Base-by-base conservation (phyloP, 73 alveolate species). In the Diophrys sp. region DNA sequence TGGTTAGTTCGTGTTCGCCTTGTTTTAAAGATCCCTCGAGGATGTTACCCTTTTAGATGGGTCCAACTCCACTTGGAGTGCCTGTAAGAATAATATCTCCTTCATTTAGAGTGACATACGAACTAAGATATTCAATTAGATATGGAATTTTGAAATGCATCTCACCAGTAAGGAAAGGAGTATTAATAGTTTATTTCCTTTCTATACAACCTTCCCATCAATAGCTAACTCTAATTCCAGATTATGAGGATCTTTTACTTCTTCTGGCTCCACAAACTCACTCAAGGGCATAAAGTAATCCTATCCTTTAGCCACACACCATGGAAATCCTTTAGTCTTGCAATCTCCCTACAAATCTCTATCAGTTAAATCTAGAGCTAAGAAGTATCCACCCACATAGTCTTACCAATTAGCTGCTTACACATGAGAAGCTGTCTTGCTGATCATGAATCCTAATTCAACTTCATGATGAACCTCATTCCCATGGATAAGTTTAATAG, bases 51-150 rank as follows among this genome's bases (percentile, higher is more conserved):
- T 74, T 66, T 1, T 33, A 24, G 28, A 74, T 29, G 27, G 81
- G 81, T 31, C 81, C 81, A 24, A 74, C 73, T 33, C 81, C 81
- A 2, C 31, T 91, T 0, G 98, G 97, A 33, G 97, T 94, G 0
- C 97, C 98, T 2, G 98, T 94, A 71, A 91, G 67, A 2, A 94
- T 28, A 73, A 94, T 67, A 56, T 94, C 98, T 23, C 98, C 98
- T 30, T 87, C 93, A 44, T 86, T 88, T 25, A 94, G 72, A 24
- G 98, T 94, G 91, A 91, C 74, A 32, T 83, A 89, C 30, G 70
- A 14, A 53, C 89, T 77, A 23, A 92, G 79, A 73, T 89, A 94
- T 31, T 77, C 89, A 11, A 94, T 34, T 28, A 82, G 54, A 29
- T 84, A 86, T 31, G 80, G 85, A 66, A 94, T 85, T 67, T 91